Percentiles rank a stretch among this genome's conserved stretches.
Conservation (phyloP, 306 rosid genomes). For the Cicer cuneatum region DNA sequence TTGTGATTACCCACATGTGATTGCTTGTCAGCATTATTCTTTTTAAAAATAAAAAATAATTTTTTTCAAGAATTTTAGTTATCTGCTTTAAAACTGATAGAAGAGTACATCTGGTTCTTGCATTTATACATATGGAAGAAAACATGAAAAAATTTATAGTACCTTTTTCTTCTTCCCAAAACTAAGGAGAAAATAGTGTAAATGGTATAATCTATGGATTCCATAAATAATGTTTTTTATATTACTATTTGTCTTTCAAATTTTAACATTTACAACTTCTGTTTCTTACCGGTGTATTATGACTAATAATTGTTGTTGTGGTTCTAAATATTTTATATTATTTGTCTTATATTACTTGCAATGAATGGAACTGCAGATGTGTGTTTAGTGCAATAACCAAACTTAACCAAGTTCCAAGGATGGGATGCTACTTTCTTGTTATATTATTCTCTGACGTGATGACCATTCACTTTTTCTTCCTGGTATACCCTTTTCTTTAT, state of each 20-base stretch:
- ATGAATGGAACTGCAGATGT: conserved; percentile 64
- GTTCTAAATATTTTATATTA: conserved; percentile 19
- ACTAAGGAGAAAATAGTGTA: not conserved
- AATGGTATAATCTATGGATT: conserved; percentile 3
- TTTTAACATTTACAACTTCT: conserved; percentile 13
- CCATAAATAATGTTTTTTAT: conserved; percentile 33
- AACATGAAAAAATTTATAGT: not conserved
- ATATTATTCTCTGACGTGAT: conserved; percentile 74
- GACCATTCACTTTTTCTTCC: conserved; percentile 94
- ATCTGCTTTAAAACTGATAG: conserved; percentile 24
- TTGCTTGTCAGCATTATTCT: conserved; percentile 24
- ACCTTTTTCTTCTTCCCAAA: not conserved
- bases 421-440: conserved; percentile 92
- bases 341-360: conserved; percentile 36
- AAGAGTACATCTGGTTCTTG: conserved; percentile 36
- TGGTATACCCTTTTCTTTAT: conserved; percentile 61
- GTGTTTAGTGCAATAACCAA: conserved; percentile 87
- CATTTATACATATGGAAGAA: conserved; percentile 25
- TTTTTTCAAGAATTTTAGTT: conserved; percentile 16
- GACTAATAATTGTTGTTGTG: not conserved
- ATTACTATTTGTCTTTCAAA: not conserved
- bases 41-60: conserved; percentile 10
- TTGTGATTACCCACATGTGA: not conserved
- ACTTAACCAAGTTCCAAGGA: conserved; percentile 73
- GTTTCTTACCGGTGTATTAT: conserved; percentile 23